phyloP scores from a whole-genome alignment of 371 early-diverging fungal species.

The Mortierella sp. region DNA sequence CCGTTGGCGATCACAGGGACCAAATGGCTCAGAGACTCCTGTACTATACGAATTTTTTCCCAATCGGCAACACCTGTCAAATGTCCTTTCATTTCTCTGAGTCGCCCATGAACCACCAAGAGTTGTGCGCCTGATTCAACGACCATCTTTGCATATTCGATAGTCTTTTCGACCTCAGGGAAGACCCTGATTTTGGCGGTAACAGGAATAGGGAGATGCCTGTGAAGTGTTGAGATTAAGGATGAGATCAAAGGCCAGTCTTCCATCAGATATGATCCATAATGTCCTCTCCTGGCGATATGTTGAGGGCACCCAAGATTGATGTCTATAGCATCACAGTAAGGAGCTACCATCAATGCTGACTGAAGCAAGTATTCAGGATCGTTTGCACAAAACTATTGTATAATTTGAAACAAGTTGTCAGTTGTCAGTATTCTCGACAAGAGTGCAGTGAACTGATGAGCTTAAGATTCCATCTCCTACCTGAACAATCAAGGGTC shows the following conservation, averaged over 20 bases:
- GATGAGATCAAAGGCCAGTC: conserved; percentile 92
- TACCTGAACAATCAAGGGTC: conserved; percentile 95
- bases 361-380: conserved; percentile 89
- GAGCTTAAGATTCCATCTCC: not conserved
- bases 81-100: conserved; percentile 97
- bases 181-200: conserved; percentile 99
- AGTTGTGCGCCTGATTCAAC: conserved; percentile 95
- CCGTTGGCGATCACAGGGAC: conserved; percentile 99
- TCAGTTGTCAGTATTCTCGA: not conserved
- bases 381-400: conserved; percentile 97
- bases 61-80: conserved; percentile 98
- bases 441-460: not conserved
- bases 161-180: conserved; percentile 91
- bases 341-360: conserved; percentile 84
- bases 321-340: conserved; percentile 97
- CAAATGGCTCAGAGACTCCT: conserved; percentile 69
- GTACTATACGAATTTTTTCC: conserved; percentile 96
- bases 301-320: conserved; percentile 99
- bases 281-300: conserved; percentile 95
- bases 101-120: conserved; percentile 97
- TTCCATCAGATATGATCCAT: conserved; percentile 97
- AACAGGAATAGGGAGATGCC: conserved; percentile 93
- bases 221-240: conserved; percentile 78
- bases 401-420: not conserved
- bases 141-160: conserved; percentile 97